These are phyloP conservation scores for Intubia oerlemansii DNA, from an alignment of 2,329 filamentous ascomycete genomes.

Conservation along the genomic window DNA sequence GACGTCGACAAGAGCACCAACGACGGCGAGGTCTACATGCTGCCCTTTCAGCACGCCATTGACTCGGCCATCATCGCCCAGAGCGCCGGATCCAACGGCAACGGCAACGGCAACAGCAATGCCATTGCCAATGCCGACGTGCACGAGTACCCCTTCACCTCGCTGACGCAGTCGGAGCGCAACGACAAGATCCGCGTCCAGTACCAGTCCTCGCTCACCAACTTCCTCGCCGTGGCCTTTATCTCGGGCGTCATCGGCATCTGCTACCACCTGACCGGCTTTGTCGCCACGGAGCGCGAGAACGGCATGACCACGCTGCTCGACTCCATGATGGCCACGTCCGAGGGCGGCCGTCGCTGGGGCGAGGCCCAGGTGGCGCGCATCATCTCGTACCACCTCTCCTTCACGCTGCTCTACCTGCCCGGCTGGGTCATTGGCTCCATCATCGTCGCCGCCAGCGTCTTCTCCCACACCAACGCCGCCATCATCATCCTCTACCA, in stretches of 20 bases:
- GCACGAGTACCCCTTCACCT: slow-evolving; percentile 59
- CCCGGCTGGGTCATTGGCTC: slow-evolving; percentile 68
- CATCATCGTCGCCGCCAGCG: slow-evolving; percentile 36
- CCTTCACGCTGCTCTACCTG: slow-evolving; percentile 60
- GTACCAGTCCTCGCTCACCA: slow-evolving; percentile 55
- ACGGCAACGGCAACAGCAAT: slow-evolving; percentile 18
- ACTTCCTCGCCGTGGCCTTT: slow-evolving; percentile 59
- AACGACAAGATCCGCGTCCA: slow-evolving; percentile 39
- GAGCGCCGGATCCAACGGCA: slow-evolving; percentile 14
- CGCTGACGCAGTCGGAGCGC: slow-evolving; percentile 44
- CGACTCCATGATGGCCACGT: slow-evolving; percentile 75
- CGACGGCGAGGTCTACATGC: slow-evolving; percentile 49
- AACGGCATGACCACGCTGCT: slow-evolving; percentile 72
- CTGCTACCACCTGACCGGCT: slow-evolving; percentile 69
- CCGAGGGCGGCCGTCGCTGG: slow-evolving; percentile 34
- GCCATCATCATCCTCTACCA: slow-evolving; percentile 54
- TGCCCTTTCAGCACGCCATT: slow-evolving; percentile 62
- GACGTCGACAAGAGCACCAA: slow-evolving; percentile 44
- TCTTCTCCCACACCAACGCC: slow-evolving; percentile 42
- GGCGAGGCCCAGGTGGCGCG: slow-evolving; percentile 49
- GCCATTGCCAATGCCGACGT: slow-evolving; percentile 8
- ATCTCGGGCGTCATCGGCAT: slow-evolving; percentile 63
- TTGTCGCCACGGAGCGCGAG: slow-evolving; percentile 71
- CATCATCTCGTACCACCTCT: slow-evolving; percentile 58
- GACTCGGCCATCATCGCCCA: slow-evolving; percentile 47